Evolutionary conservation across 1,284 basidiomycete genomes (phyloP).

Genomic region (Amylostereum chailletii): DNA sequence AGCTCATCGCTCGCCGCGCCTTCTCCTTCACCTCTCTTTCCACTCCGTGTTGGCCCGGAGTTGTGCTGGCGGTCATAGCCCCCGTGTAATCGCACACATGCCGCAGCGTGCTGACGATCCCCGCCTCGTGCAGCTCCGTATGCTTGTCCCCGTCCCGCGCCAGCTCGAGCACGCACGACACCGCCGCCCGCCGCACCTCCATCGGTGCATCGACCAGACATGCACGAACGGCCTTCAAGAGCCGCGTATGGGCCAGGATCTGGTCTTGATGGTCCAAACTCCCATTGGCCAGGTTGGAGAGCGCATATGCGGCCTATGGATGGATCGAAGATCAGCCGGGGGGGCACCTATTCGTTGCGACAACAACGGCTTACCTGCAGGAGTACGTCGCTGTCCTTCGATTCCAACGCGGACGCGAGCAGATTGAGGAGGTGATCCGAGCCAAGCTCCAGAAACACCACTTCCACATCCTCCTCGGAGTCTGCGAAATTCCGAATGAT

Average conservation of each 20-base stretch:
- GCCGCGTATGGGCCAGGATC: conserved; percentile 38
- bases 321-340: conserved; percentile 2
- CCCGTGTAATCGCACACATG: conserved; percentile 45
- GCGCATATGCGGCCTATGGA: conserved; percentile 41
- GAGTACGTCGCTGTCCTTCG: conserved; percentile 40
- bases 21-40: conserved; percentile 49
- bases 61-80: conserved; percentile 22
- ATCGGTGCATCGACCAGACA: conserved; percentile 49
- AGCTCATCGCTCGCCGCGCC: conserved; percentile 44
- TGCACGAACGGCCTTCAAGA: conserved; percentile 43
- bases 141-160: conserved; percentile 27
- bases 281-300: conserved; percentile 62
- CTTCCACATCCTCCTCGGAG: conserved; percentile 48
- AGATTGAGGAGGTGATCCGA: conserved; percentile 32
- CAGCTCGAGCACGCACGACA: conserved; percentile 48
- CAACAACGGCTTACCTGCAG: conserved; percentile 30
- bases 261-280: conserved; percentile 33
- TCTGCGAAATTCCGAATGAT: conserved; percentile 58
- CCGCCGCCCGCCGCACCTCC: conserved; percentile 51
- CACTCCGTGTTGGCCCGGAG: conserved; percentile 15
- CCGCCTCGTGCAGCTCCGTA: conserved; percentile 30
- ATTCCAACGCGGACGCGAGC: conserved; percentile 38
- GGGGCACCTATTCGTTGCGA: no score
- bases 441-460: conserved; percentile 47
- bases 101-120: conserved; percentile 34